Conservation (phyloP, 2,329 filamentous ascomycete species). For the Beauveria medogensis region DNA sequence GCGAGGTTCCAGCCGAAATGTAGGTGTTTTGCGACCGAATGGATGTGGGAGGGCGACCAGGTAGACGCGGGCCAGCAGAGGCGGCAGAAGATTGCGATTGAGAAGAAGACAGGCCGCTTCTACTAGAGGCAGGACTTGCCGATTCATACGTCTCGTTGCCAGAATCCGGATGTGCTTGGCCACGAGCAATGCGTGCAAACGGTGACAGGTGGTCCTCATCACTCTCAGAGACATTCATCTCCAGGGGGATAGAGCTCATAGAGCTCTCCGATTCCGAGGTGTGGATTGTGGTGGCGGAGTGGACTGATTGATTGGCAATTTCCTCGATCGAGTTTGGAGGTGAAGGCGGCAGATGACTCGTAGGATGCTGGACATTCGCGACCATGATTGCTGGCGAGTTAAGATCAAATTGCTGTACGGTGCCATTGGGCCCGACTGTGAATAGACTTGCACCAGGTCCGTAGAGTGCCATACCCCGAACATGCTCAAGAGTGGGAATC, state of each 20-base stretch:
- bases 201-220: constrained; percentile 73
- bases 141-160: constrained; percentile 56
- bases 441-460: constrained; percentile 88
- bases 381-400: constrained; percentile 76
- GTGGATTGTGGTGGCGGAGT: constrained; percentile 37
- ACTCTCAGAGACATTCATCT: constrained; percentile 57
- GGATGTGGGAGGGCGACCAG: constrained; percentile 41
- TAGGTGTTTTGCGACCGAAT: constrained; percentile 55
- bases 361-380: constrained; percentile 78
- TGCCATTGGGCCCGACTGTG: constrained; percentile 79
- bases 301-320: constrained; percentile 44
- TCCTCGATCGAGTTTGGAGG: constrained; percentile 77
- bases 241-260: constrained; percentile 44
- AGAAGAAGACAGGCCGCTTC: constrained; percentile 50
- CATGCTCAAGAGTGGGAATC: constrained; percentile 75
- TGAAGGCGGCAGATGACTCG: constrained; percentile 68
- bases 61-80: constrained; percentile 40
- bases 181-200: constrained; percentile 64
- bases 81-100: constrained; percentile 41
- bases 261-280: constrained; percentile 43
- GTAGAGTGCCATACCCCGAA: constrained; percentile 78
- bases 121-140: constrained; percentile 57
- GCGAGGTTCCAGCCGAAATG: constrained; percentile 55
- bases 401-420: constrained; percentile 90
- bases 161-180: constrained; percentile 46